These are phyloP conservation scores for Periconia sp. DNA, from an alignment of 2,329 filamentous ascomycete species.

Conservation along the genomic window DNA sequence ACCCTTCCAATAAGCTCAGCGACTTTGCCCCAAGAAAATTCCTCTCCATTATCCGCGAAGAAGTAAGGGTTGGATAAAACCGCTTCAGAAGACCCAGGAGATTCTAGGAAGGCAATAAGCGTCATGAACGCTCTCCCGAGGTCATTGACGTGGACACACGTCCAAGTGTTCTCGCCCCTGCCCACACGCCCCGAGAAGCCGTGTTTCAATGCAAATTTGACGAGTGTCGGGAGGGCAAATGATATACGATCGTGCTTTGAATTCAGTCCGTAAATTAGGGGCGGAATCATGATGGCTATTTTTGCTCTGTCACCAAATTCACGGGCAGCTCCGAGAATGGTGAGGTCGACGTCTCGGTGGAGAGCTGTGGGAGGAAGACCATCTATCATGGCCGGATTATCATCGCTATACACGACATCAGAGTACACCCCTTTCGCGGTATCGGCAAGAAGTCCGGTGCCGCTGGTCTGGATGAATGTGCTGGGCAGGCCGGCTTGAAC, in stretches of 20 bases:
- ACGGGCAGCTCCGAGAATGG: conserved; percentile 42
- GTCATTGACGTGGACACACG: conserved; percentile 52
- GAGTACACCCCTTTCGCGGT: conserved; percentile 32
- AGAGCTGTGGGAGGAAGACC: conserved; percentile 44
- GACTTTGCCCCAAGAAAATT: conserved; percentile 47
- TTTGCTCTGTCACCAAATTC: conserved; percentile 46
- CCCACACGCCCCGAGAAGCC: conserved; percentile 50
- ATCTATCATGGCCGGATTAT: conserved; percentile 45
- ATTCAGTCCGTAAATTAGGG: conserved; percentile 50
- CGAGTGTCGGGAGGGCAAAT: conserved; percentile 52
- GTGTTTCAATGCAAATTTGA: conserved; percentile 52
- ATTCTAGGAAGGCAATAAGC: conserved; percentile 49
- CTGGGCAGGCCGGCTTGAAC: conserved; percentile 37
- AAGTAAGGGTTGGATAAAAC: conserved; percentile 51
- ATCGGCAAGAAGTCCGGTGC: conserved; percentile 46
- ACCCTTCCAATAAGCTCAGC: conserved; percentile 42
- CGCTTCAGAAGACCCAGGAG: conserved; percentile 17
- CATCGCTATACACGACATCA: conserved; percentile 48
- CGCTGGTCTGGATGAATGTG: conserved; percentile 54
- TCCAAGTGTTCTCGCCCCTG: conserved; percentile 44
- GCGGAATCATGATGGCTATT: conserved; percentile 50
- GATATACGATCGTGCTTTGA: conserved; percentile 42
- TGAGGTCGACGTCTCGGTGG: conserved; percentile 50
- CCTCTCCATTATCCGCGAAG: conserved; percentile 51
- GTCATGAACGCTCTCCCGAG: conserved; percentile 49